These are phyloP conservation scores for Testicularia cyperi DNA, from an alignment of 1,284 basidiomycete genomes.

Conservation along the genomic window DNA sequence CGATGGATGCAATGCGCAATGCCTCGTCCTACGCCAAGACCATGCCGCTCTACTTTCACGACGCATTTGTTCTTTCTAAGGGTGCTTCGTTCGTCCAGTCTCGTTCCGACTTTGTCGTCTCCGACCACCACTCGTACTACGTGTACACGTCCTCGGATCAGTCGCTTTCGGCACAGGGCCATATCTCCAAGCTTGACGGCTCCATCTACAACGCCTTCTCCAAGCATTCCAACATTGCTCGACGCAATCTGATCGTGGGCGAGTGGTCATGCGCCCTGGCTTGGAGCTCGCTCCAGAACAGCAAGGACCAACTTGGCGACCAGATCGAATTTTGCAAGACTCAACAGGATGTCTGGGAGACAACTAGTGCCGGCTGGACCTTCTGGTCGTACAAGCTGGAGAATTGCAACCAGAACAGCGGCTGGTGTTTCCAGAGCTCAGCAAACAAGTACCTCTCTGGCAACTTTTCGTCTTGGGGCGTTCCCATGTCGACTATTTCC, in stretches of 20 bases:
- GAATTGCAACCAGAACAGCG: slow-evolving; percentile 53
- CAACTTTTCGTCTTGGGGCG: slow-evolving; percentile 47
- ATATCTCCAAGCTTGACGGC: slow-evolving; percentile 50
- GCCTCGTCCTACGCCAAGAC: slow-evolving; percentile 63
- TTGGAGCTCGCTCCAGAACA: slow-evolving; percentile 65
- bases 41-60: slow-evolving; percentile 74
- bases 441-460: slow-evolving; percentile 36
- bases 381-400: slow-evolving; percentile 71
- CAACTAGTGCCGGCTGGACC: slow-evolving; percentile 69
- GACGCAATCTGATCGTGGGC: slow-evolving; percentile 70
- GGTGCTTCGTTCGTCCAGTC: slow-evolving; percentile 67
- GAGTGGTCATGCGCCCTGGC: slow-evolving; percentile 66
- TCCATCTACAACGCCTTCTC: slow-evolving; percentile 31
- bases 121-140: slow-evolving; percentile 72
- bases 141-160: slow-evolving; percentile 64
- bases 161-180: slow-evolving; percentile 40
- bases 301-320: slow-evolving; percentile 64
- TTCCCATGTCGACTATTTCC: slow-evolving; percentile 10
- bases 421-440: slow-evolving; percentile 58
- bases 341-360: slow-evolving; percentile 69
- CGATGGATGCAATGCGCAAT: slow-evolving; percentile 66
- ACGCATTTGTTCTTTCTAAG: slow-evolving; percentile 70
- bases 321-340: slow-evolving; percentile 68
- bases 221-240: slow-evolving; percentile 22
- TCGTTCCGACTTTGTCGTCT: slow-evolving; percentile 71